A percentile compares a stretch with the other conserved stretches of the same genome.
phyloP scores from a whole-genome alignment of 140 eudicot species.

The Artemisia princeps region DNA sequence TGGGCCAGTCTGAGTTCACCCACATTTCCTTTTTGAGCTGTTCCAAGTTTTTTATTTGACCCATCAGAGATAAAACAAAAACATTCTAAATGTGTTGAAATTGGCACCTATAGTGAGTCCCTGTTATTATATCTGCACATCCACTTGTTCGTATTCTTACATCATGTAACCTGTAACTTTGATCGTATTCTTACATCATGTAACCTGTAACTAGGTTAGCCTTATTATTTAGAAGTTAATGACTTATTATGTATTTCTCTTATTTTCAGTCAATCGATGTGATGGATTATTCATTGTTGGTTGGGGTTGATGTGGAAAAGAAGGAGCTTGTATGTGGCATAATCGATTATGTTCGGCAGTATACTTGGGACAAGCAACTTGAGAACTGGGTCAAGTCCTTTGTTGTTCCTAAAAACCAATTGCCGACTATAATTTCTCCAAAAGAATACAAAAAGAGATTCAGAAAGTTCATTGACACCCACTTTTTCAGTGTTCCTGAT shows the following conservation, averaged over 20 bases:
- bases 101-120: too few relatives aligned
- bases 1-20: too few relatives aligned
- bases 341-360: constrained; percentile 74
- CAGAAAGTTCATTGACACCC: constrained; percentile 62
- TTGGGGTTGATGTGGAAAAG: constrained; percentile 62
- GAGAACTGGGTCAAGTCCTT: constrained; percentile 83
- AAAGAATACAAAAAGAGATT: constrained; percentile 70
- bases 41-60: too few relatives aligned
- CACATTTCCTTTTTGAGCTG: too few relatives aligned
- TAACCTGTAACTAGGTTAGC: too few relatives aligned
- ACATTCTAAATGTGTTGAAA: too few relatives aligned
- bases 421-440: constrained; percentile 80
- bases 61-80: too few relatives aligned
- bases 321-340: constrained; percentile 80
- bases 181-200: not conserved
- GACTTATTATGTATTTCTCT: not conserved
- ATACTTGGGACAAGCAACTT: constrained; percentile 79
- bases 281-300: constrained; percentile 87
- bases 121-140: too few relatives aligned
- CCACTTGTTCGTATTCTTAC: not conserved
- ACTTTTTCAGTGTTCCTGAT: constrained; percentile 65
- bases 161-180: not conserved
- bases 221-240: too few relatives aligned
- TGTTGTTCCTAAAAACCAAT: constrained; percentile 61
- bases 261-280: constrained; percentile 53